Conservation (phyloP, 1,284 basidiomycete species). For the Coriolopsis trogii region DNA sequence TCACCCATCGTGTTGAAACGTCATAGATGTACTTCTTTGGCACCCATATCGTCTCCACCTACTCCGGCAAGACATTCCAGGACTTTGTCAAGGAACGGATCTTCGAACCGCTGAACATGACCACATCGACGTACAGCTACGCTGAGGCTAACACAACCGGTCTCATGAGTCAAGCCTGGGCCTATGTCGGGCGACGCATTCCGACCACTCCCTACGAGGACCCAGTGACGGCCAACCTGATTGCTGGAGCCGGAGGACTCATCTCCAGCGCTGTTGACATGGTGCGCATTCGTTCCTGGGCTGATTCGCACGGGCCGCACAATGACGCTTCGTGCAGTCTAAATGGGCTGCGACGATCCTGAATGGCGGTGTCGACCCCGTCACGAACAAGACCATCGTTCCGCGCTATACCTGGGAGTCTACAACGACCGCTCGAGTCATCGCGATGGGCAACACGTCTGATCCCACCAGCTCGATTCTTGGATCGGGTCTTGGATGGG, state of each 20-base stretch:
- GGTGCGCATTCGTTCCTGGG: constrained; percentile 32
- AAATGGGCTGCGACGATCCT: constrained; percentile 34
- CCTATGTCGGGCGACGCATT: background rate
- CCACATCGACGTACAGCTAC: constrained; percentile 37
- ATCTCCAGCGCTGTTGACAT: constrained; percentile 35
- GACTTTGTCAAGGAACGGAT: constrained; percentile 32
- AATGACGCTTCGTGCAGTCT: constrained; percentile 20
- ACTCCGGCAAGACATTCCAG: constrained; percentile 2
- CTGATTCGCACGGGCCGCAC: constrained; percentile 11
- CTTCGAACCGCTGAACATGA: constrained; percentile 36
- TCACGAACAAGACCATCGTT: constrained; percentile 29
- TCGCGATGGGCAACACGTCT: constrained; percentile 13
- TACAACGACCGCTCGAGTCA: constrained; percentile 29
- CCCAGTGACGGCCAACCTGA: constrained; percentile 11
- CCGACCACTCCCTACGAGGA: background rate
- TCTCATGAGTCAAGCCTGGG: background rate
- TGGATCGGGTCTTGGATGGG: constrained; percentile 35
- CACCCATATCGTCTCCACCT: background rate
- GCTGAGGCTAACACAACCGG: background rate
- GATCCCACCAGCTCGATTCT: constrained; percentile 16
- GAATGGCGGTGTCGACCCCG: constrained; percentile 29
- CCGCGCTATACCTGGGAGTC: constrained; percentile 25
- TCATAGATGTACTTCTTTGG: constrained; percentile 6
- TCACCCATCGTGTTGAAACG: background rate
- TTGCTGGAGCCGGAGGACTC: constrained; percentile 36